Evolutionary conservation across 495 filamentous ascomycete genomes (phyloP).

Genomic region (Platismatia glauca): DNA sequence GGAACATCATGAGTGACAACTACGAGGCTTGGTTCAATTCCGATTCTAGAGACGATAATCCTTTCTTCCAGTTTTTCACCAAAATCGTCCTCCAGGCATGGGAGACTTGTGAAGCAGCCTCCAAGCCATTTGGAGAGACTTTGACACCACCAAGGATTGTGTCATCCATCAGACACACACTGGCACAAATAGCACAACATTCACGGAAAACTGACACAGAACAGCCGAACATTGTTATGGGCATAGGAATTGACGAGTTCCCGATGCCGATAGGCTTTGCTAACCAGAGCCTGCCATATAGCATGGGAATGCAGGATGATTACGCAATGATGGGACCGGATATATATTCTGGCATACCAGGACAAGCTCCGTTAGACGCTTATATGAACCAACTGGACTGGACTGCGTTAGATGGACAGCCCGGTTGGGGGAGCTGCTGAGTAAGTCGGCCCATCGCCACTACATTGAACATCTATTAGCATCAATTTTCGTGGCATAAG

Average conservation of each 20-base stretch:
- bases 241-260: conserved; percentile 22
- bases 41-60: conserved; percentile 20
- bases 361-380: conserved; percentile 20
- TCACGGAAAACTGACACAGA: conserved; percentile 13
- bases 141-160: conserved; percentile 35
- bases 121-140: conserved; percentile 21
- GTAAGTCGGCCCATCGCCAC: conserved; percentile 4
- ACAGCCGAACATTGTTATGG: conserved; percentile 16
- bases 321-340: conserved; percentile 12
- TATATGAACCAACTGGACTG: conserved; percentile 29
- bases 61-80: conserved; percentile 37
- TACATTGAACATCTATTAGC: neutral
- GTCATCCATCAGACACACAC: conserved; percentile 26
- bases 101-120: conserved; percentile 29
- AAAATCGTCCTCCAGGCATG: conserved; percentile 40
- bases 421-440: conserved; percentile 7
- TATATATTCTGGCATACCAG: conserved; percentile 21
- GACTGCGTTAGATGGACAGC: conserved; percentile 10
- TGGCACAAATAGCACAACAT: conserved; percentile 20
- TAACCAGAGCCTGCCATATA: conserved; percentile 16
- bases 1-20: conserved; percentile 45
- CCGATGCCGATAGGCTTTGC: conserved; percentile 21
- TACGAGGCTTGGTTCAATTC: conserved; percentile 34
- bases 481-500: neutral
- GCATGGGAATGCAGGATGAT: conserved; percentile 18